These are phyloP conservation scores for Backusella psychrophila DNA, from an alignment of 192 early-diverging fungal genomes.

Conservation along the genomic window DNA sequence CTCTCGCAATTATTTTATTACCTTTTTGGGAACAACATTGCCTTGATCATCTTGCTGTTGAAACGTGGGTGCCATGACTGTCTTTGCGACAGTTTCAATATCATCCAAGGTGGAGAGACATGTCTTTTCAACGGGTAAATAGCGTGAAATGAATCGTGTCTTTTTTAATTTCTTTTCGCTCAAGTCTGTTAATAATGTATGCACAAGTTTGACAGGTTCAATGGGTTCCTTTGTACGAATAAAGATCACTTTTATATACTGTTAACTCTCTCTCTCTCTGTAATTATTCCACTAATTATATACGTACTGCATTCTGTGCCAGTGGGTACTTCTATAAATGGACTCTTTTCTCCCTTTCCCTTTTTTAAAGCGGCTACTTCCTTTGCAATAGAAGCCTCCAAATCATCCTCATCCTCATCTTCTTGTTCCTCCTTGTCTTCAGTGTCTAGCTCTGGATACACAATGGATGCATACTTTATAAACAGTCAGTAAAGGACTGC, in stretches of 20 bases:
- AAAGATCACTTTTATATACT: conserved; percentile 39
- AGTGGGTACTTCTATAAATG: conserved; percentile 46
- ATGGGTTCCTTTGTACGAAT: conserved; percentile 43
- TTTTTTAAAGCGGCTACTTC: conserved; percentile 51
- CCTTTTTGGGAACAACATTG: conserved; percentile 22
- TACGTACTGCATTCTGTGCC: conserved; percentile 52
- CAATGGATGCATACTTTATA: conserved; percentile 11
- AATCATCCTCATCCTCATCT: conserved; percentile 44
- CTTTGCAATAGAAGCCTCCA: conserved; percentile 52
- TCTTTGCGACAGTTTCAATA: conserved; percentile 40
- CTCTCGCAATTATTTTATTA: conserved; percentile 2
- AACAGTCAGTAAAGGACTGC: neutral
- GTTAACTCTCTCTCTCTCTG: neutral
- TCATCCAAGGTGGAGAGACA: conserved; percentile 48
- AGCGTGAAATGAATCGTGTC: conserved; percentile 44
- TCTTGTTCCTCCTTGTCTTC: conserved; percentile 12
- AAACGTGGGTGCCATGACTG: conserved; percentile 46
- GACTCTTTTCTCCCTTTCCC: conserved; percentile 33
- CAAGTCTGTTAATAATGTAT: conserved; percentile 27
- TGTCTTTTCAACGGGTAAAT: conserved; percentile 52
- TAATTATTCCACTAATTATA: neutral
- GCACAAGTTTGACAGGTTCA: conserved; percentile 39
- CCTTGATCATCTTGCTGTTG: conserved; percentile 32
- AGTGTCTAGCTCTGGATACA: conserved; percentile 1
- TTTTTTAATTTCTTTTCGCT: conserved; percentile 14